Evolutionary conservation across 495 filamentous ascomycete species (phyloP), one percentile per base, ranked within the genome.

Genomic region (Penicillium arizonense): DNA sequence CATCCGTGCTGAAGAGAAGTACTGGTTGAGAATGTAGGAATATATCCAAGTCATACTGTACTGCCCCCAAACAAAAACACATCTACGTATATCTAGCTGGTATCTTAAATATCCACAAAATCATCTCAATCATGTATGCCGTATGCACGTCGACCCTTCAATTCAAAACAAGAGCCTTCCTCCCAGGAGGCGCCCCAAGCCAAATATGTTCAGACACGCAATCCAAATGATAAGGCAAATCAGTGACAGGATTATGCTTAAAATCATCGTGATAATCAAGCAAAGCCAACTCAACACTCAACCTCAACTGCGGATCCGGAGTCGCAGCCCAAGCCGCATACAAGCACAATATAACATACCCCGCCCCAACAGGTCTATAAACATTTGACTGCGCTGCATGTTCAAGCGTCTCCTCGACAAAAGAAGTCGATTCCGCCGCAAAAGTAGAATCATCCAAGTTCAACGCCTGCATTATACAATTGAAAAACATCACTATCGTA

Each of bases 311-410:
- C 10, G 39, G 38, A 34, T 73, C 62, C 2, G 44, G 39, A 14
- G 58, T 67, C 14, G 62, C 63, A 8, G 58, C 44, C 66, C 65
- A 71, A 7, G 72, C 69, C 12, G 55, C 50, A 4, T 50, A 35
- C 12, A 73, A 51, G 24, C 61, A 63, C 13, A 72, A n/a, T 9
- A 64, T 20, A 2, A 73, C 48, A 56, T 69, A 73, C 9, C 52
- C 59, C 11, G 72, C 48, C 4, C 67, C 74, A 24, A 77, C 51
- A 3, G 74, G 74, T 16, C 70, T 47, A 43, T 69, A 70, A 1
- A 50, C 51, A 9, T 45, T 46, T 0, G 65, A 61, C 0, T 57
- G 35, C 24, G 68, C 57, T 0, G 65, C 67, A 11, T 74, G 48
- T 8, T 40, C 28, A 10, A 77, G 49, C 21, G 64, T 65, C 21